Percentiles rank a stretch among this genome's conserved stretches.
Conservation (phyloP, 768 basidiomycete species). For the Nevesoporus exiguus region DNA sequence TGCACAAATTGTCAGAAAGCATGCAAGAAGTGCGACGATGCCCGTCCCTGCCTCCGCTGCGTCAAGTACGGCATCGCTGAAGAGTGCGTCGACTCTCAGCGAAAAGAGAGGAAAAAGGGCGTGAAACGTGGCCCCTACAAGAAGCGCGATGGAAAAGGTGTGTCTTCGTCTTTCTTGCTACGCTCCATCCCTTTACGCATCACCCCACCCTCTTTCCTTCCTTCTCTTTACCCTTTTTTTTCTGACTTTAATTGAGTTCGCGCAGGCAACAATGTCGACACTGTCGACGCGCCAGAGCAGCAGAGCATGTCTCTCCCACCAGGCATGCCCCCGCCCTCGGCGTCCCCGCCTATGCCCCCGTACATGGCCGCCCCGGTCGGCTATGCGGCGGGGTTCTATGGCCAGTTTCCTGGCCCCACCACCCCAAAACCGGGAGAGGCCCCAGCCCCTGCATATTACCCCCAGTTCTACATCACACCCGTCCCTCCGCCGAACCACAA, state of each 20-base stretch:
- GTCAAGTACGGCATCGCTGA: constrained; percentile 86
- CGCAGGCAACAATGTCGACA: constrained; percentile 54
- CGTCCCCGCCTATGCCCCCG: constrained; percentile 45
- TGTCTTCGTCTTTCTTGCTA: constrained; percentile 36
- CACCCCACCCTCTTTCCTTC: constrained; percentile 1
- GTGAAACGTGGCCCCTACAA: constrained; percentile 88
- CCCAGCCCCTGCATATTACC: constrained; percentile 50
- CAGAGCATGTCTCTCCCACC: constrained; percentile 42
- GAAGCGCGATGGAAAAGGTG: constrained; percentile 92
- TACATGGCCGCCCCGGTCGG: constrained; percentile 51
- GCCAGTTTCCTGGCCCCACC: constrained; percentile 49
- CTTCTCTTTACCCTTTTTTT: constrained; percentile 18
- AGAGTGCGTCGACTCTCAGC: constrained; percentile 84
- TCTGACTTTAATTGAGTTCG: constrained; percentile 53
- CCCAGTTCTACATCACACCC: constrained; percentile 46
- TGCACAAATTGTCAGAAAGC: constrained; percentile 90
- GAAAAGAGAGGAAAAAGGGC: constrained; percentile 90
- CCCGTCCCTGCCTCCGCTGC: constrained; percentile 88
- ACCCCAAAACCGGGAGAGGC: constrained; percentile 50
- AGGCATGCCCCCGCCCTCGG: constrained; percentile 40
- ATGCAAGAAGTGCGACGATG: constrained; percentile 91
- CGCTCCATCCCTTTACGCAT: constrained; percentile 20
- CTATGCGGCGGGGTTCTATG: constrained; percentile 53
- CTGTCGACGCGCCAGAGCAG: constrained; percentile 41
- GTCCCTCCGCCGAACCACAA: constrained; percentile 40